Percentiles rank a stretch among this genome's conserved stretches.
Evolutionary conservation across 1,284 basidiomycete genomes (phyloP).

Genomic region (Mycosarcoma mackinlayi): DNA sequence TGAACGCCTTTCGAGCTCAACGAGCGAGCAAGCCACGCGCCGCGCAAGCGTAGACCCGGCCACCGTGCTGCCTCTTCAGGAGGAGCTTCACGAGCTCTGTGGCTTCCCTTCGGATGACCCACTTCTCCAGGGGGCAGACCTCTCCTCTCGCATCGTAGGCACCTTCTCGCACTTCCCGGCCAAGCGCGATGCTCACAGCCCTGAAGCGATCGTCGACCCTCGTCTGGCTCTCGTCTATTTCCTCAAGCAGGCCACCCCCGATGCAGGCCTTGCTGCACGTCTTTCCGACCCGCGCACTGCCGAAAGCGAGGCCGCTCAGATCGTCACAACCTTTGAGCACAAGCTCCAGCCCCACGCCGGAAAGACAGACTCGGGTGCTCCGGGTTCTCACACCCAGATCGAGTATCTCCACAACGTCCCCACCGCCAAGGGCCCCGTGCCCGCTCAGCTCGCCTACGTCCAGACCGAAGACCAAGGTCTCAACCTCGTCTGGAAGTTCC

Average conservation of each 20-base stretch:
- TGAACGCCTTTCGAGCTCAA: slow-evolving; percentile 23
- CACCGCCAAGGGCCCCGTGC: slow-evolving; percentile 54
- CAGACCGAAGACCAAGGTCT: slow-evolving; percentile 45
- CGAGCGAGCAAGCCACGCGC: slow-evolving; percentile 12
- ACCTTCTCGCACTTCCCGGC: slow-evolving; percentile 31
- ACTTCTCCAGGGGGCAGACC: slow-evolving; percentile 52
- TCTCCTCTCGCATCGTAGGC: slow-evolving; percentile 45
- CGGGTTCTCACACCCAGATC: slow-evolving; percentile 42
- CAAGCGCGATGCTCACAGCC: slow-evolving; percentile 34
- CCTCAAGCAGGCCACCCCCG: slow-evolving; percentile 53
- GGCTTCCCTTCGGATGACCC: slow-evolving; percentile 50
- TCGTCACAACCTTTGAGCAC: slow-evolving; percentile 52
- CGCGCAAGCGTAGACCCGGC: slow-evolving; percentile 29
- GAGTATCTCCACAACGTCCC: slow-evolving; percentile 56
- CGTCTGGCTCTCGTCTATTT: slow-evolving; percentile 56
- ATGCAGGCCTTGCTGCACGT: slow-evolving; percentile 41
- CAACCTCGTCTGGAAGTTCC: slow-evolving; percentile 56
- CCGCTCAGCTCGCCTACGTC: slow-evolving; percentile 57
- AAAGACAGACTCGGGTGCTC: slow-evolving; percentile 44
- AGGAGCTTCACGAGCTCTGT: slow-evolving; percentile 55
- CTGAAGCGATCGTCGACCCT: slow-evolving; percentile 46
- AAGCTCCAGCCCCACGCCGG: slow-evolving; percentile 49
- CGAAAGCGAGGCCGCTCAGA: slow-evolving; percentile 44
- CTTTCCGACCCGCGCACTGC: slow-evolving; percentile 37
- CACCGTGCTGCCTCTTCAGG: slow-evolving; percentile 41